These are phyloP conservation scores for Lactarius hengduanensis DNA, from an alignment of 768 basidiomycete species.

Conservation along the genomic window DNA sequence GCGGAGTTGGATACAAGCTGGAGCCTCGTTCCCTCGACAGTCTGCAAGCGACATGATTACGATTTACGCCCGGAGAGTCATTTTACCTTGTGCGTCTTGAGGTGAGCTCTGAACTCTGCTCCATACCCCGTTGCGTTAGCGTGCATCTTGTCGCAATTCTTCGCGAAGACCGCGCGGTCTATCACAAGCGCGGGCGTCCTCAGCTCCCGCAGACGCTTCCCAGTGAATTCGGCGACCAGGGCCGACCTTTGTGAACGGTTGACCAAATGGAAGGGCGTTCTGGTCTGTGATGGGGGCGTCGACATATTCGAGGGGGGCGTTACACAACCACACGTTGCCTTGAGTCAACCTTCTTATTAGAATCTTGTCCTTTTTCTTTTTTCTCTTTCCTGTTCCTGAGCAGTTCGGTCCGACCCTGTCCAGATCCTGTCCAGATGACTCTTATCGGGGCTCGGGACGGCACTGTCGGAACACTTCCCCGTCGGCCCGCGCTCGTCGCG, in stretches of 20 bases:
- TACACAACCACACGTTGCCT: neutral
- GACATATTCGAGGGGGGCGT: conserved; percentile 21
- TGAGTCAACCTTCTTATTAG: conserved; percentile 5
- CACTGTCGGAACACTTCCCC: neutral
- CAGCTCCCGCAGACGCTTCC: conserved; percentile 52
- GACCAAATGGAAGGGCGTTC: conserved; percentile 44
- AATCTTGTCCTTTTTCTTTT: neutral
- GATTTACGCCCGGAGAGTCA: neutral
- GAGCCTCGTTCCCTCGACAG: conserved; percentile 67
- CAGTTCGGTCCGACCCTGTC: conserved; percentile 10
- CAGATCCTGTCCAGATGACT: neutral
- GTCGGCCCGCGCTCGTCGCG: neutral
- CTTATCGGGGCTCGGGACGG: neutral
- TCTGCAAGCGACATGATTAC: conserved; percentile 39
- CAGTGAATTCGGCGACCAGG: conserved; percentile 55
- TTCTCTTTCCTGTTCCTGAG: neutral
- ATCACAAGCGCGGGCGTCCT: conserved; percentile 79
- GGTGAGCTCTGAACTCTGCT: conserved; percentile 73
- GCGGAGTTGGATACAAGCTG: conserved; percentile 59
- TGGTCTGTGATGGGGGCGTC: conserved; percentile 42
- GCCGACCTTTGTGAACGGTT: conserved; percentile 47
- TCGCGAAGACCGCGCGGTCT: conserved; percentile 66
- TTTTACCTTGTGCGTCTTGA: conserved; percentile 79
- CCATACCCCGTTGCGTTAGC: conserved; percentile 62
- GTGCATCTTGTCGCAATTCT: conserved; percentile 76